Evolutionary conservation across 2,329 filamentous ascomycete genomes (phyloP), one percentile per base, ranked within the genome.

Genomic region (Botrytis elliptica): DNA sequence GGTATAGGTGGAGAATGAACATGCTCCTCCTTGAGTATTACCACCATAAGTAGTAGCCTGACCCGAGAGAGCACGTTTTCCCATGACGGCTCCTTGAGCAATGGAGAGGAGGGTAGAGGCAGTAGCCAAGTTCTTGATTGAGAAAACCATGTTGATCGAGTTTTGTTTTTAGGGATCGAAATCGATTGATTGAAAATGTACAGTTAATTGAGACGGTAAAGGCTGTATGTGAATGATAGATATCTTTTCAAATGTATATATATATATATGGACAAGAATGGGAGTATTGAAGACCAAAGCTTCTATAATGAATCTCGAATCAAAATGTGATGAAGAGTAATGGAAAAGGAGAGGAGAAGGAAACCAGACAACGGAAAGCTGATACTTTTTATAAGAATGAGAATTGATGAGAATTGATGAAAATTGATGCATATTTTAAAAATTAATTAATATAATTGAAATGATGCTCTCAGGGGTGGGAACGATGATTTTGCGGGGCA

Each of bases 1-100:
- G 4, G 85, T 89, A 83, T 91, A 91, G 69, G 85, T 87, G 12
- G 84, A 84, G 84, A 92, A 91, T 20, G 87, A 88, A 82, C 90
- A 93, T 74, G 85, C 86, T 75, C 90, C 90, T 57, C 89, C 89
- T 8, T 82, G 80, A 3, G 89, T 79, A 79, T 89, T 87, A 44
- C 88, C 87, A 46, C 85, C 85, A 78, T 89, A 89, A 76, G 84
- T 87, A 65, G 87, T 88, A 63, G 85, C 85, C 73, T 82, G 77
- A 75, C 85, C 85, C 7, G 81, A 78, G 49, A 80, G 79, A 63
- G 73, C 71, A 75, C 77, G 73, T 44, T 76, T 77, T 49, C 75
- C 74, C 9, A 78, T 4, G 29, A 76, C 76, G 14, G 77, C 73
- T 33, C 77, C 81, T 76, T 78, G 77, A 38, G 79, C 80, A 62